phyloP scores from a whole-genome alignment of 75 land plant genomes.

The Ceratopteris richardii region DNA sequence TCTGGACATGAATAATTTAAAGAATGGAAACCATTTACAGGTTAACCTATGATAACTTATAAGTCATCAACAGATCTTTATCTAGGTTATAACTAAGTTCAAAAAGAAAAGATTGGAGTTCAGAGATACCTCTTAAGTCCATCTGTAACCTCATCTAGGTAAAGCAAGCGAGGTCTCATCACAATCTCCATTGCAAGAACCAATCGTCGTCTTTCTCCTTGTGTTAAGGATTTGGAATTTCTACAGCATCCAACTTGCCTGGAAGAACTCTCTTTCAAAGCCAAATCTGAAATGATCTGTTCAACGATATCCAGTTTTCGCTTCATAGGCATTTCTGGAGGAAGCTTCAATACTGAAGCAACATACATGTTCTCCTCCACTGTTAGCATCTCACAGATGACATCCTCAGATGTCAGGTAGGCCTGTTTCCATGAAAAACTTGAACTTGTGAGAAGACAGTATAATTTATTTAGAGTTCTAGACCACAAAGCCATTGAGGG shows the following conservation, averaged over 20 bases:
- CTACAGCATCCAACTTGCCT: constrained; percentile 1
- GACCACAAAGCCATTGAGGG: too few species aligned
- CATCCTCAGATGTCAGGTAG: constrained; percentile 2
- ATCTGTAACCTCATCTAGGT: constrained; percentile 4
- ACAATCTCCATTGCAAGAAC: constrained; percentile 10
- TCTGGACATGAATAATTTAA: background rate
- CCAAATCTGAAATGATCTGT: constrained; percentile 6
- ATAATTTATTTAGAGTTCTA: too few species aligned
- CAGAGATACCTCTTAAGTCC: constrained; percentile 7
- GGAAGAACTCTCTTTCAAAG: constrained; percentile 5
- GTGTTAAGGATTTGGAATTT: background rate
- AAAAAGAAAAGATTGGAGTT: too few species aligned
- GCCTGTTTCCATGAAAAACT: background rate
- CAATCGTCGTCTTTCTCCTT: constrained; percentile 5
- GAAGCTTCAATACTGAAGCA: constrained; percentile 7
- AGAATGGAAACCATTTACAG: background rate
- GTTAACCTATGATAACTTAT: too few species aligned
- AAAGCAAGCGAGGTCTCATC: constrained; percentile 7
- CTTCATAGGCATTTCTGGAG: background rate
- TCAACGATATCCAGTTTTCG: constrained; percentile 5
- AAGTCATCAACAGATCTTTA: too few species aligned
- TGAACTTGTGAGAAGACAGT: too few species aligned
- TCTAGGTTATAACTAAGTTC: too few species aligned
- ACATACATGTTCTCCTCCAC: constrained; percentile 9
- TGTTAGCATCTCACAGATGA: constrained; percentile 5